These are phyloP conservation scores for Colletotrichum abscissum DNA, from an alignment of 2,329 filamentous ascomycete genomes.

Conservation along the genomic window DNA sequence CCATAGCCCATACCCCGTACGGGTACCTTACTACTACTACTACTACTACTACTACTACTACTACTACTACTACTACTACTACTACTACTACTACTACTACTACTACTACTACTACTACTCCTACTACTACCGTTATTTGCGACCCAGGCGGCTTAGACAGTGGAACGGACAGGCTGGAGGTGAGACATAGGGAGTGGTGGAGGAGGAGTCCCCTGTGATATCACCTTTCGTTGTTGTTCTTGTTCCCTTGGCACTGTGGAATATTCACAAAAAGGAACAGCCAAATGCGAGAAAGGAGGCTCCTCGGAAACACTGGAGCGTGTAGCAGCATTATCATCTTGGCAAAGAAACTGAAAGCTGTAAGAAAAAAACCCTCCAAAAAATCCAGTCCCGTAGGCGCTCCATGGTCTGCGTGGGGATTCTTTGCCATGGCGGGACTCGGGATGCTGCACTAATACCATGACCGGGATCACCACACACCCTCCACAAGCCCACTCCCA, in stretches of 20 bases:
- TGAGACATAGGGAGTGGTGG: not conserved
- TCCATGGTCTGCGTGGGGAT: not conserved
- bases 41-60: not conserved
- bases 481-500: not conserved
- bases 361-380: not conserved
- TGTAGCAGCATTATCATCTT: conserved; percentile 14
- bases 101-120: not conserved
- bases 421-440: conserved; percentile 19
- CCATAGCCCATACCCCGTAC: not conserved
- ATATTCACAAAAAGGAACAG: not conserved
- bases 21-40: not conserved
- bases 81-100: not conserved
- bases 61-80: not conserved
- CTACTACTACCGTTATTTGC: not conserved
- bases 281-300: not conserved
- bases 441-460: conserved; percentile 16
- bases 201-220: not conserved
- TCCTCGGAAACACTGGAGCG: conserved; percentile 11
- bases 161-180: not conserved
- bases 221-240: not conserved
- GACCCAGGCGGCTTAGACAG: not conserved
- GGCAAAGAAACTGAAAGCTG: conserved; percentile 16
- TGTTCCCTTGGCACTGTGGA: not conserved
- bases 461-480: not conserved
- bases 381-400: not conserved